Evolutionary conservation across 2,329 filamentous ascomycete genomes (phyloP), one percentile per base, ranked within the genome.

Genomic region (Trichoderma arundinaceum): DNA sequence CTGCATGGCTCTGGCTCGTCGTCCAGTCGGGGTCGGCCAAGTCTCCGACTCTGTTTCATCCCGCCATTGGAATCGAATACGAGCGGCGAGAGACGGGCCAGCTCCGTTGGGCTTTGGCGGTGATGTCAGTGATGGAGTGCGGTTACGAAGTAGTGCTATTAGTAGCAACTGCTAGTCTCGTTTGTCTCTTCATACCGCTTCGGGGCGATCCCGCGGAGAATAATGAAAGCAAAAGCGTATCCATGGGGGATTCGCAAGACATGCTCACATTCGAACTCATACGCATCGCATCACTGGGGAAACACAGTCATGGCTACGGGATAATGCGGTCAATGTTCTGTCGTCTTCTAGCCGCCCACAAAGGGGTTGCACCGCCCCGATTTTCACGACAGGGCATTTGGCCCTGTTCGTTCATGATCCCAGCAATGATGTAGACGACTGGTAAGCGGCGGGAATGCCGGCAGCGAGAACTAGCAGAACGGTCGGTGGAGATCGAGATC

Each of bases 361-460:
- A 58, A 54, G 62, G 44, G 52, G 44, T 19, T 65, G 57, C 63
- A 65, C 63, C 48, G 63, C 63, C 63, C 56, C 56, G 49, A 65
- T 65, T 58, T 60, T 65, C 53, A 35, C 52, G 22, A 52, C 48
- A 53, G 35, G 59, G 13, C 33, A 4, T 13, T 28, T 28, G 28
- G 56, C 38, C 59, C 39, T 61, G 28, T 46, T 28, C 32, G 49
- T 38, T 15, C 56, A 38, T 59, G 41, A 48, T 38, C 41, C 56
- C n/a, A 38, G 56, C 56, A 12, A 19, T 19, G 28, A 44, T 10
- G 28, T 10, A 22, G 28, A 28, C n/a, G 41, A 48, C 39, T 39
- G 44, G 57, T 53, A 22, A 64, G 61, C 54, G 41, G 64, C 49
- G 64, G 64, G 64, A 61, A 53, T 49, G 64, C 49, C 56, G 64